phyloP scores from a whole-genome alignment of 2,329 filamentous ascomycete species.

The Colletotrichum sp. region DNA sequence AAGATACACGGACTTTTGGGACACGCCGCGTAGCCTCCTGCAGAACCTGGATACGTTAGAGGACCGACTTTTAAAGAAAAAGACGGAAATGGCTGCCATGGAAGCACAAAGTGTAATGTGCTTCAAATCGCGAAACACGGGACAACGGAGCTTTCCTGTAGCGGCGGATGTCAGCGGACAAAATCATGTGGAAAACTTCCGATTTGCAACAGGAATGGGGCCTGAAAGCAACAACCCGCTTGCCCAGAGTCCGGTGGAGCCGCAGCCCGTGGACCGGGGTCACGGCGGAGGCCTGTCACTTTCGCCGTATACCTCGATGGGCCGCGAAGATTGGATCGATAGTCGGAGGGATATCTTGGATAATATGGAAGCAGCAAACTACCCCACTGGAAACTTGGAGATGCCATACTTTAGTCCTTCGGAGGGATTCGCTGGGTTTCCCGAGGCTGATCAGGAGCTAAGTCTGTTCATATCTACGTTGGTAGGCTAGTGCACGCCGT shows the following conservation, averaged over 20 bases:
- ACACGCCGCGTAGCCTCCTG: background rate
- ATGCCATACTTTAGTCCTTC: background rate
- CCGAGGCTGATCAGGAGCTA: background rate
- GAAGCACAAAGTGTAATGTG: background rate
- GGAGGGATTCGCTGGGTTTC: background rate
- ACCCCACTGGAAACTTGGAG: background rate
- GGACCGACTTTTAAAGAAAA: background rate
- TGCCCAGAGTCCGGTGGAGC: background rate
- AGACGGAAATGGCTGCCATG: background rate
- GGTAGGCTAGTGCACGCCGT: background rate
- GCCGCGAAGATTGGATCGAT: background rate
- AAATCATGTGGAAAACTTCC: background rate
- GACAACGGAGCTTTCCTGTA: accelerated
- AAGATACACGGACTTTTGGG: background rate
- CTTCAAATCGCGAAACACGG: background rate
- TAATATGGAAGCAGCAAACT: background rate
- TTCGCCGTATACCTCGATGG: background rate
- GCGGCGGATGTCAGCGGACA: background rate
- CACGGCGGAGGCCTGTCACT: background rate
- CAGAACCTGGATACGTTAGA: background rate
- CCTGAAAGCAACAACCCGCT: background rate
- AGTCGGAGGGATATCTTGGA: background rate
- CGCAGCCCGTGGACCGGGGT: accelerated
- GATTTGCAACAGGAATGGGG: background rate
- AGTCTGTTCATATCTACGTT: background rate